A percentile compares a stretch with the other conserved stretches of the same genome.
phyloP scores from a whole-genome alignment of 495 filamentous ascomycete species.

The Parmelia sp. region DNA sequence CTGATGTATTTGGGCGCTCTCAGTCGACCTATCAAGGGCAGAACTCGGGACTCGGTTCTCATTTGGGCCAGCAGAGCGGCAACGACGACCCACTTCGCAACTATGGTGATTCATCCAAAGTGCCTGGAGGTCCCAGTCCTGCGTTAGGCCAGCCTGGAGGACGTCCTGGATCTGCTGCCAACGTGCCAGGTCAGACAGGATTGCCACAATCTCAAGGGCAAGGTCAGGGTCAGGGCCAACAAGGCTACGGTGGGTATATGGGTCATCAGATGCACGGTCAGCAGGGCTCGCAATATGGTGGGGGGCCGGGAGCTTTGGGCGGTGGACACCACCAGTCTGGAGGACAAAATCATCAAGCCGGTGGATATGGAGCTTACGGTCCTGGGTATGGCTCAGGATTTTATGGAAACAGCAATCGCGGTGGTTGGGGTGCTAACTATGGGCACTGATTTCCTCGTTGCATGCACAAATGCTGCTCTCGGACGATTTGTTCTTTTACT shows the following conservation, averaged over 20 bases:
- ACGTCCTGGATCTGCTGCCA: slow-evolving; percentile 80
- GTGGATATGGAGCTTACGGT: slow-evolving; percentile 42
- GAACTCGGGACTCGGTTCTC: slow-evolving; percentile 58
- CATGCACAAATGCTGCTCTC: slow-evolving; percentile 1
- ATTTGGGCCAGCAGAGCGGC: slow-evolving; percentile 52
- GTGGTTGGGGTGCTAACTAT: slow-evolving; percentile 70
- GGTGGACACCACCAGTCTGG: slow-evolving; percentile 61
- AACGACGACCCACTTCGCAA: slow-evolving; percentile 70
- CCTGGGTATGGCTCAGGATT: slow-evolving; percentile 53
- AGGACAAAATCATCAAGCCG: slow-evolving; percentile 44
- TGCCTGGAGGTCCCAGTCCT: slow-evolving; percentile 70
- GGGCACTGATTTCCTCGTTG: slow-evolving; percentile 26
- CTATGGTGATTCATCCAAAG: slow-evolving; percentile 65
- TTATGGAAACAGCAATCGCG: slow-evolving; percentile 43
- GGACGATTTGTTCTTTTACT: not conserved
- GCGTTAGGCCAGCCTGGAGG: slow-evolving; percentile 68
- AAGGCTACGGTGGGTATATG: slow-evolving; percentile 68
- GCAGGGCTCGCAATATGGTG: slow-evolving; percentile 52
- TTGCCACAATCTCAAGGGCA: slow-evolving; percentile 72
- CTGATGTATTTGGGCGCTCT: slow-evolving; percentile 72
- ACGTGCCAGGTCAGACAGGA: slow-evolving; percentile 53
- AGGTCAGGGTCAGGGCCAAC: slow-evolving; percentile 53
- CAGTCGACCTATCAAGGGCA: slow-evolving; percentile 62
- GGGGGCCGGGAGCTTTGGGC: slow-evolving; percentile 61
- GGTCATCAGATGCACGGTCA: slow-evolving; percentile 61